Base-by-base conservation (phyloP, 2,329 filamentous ascomycete species). In the Verticillium nonalfalfae region DNA sequence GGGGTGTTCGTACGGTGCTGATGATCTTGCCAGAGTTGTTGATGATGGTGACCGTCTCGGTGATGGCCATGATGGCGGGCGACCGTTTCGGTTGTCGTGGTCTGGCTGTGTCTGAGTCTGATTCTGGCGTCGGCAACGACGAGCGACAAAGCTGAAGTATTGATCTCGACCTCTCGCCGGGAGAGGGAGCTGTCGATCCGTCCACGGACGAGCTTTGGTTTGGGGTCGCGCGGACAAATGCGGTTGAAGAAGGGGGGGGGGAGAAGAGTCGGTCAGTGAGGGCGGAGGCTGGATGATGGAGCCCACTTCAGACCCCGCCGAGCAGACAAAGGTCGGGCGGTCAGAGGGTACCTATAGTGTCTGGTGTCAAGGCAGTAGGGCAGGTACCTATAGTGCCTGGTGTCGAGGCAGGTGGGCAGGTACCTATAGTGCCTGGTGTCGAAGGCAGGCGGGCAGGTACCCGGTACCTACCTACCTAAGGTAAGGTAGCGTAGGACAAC, bases 21-120 rank as follows among this genome's bases (percentile, higher is more conserved):
- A 97, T 91, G 58, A 96, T 88, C 78, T 96, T 96, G 70, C 92
- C 92, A 62, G 91, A 95, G 70, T 83, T 93, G 79, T 96, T 95
- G 76, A 96, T 89, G 70, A 96, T 90, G 67, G 91, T 93, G 68
- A 97, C 87, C 58, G 91, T 94, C 76, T 96, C 89, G 60, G 79
- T 75, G 64, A 81, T 74, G 56, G 76, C 71, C 76, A 81, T 79
- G 34, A 61, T 74, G 70, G 64, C 67, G 61, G 61, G 57, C 58
- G 26, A 3, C 26, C 26, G 26, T 31, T 31, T 31, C 26, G 26
- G 4, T 31, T 31, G 26, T 31, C 26, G 26, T 31, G 26, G 3
- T 31, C 26, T 31, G 26, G 4, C 0, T 31, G 26, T 31, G 26
- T 31, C 26, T 31, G 26, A 31, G 26, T 31, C 26, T 31, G 26